Evolutionary conservation across 495 filamentous ascomycete genomes (phyloP).

Genomic region (Aspergillus haitiensis): DNA sequence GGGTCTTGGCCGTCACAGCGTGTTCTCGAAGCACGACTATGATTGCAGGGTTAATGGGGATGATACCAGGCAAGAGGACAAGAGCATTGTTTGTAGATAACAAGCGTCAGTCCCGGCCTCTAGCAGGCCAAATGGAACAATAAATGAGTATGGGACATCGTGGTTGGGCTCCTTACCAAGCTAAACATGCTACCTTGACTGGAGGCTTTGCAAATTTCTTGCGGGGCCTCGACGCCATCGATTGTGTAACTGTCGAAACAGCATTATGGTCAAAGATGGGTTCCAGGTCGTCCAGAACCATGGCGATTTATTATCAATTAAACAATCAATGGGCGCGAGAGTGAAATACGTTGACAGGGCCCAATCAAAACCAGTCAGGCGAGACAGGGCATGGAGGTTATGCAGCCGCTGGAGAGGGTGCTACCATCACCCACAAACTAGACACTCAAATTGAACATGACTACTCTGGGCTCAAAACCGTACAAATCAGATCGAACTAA

Average conservation of each 20-base stretch:
- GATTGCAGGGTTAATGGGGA: conserved; percentile 17
- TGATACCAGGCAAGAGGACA: conserved; percentile 8
- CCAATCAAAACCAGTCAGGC: not conserved
- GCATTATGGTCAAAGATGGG: conserved; percentile 17
- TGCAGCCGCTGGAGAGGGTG: conserved; percentile 19
- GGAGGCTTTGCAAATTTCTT: conserved; percentile 57
- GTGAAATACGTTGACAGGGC: conserved; percentile 6
- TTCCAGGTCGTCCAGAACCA: conserved; percentile 25
- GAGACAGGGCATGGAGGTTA: conserved; percentile 7
- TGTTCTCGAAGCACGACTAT: conserved; percentile 57
- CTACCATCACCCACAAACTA: conserved; percentile 23
- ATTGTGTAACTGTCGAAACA: conserved; percentile 26
- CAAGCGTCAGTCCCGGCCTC: conserved; percentile 7
- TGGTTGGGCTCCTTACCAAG: conserved; percentile 50
- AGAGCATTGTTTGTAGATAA: conserved; percentile 3
- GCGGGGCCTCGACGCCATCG: conserved; percentile 30
- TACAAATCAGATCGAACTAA: not conserved
- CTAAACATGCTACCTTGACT: conserved; percentile 63
- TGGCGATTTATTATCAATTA: conserved; percentile 14
- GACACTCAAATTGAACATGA: conserved; percentile 17
- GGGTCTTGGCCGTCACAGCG: conserved; percentile 59
- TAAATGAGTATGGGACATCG: conserved; percentile 1
- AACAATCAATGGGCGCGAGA: conserved; percentile 6
- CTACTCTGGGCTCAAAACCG: conserved; percentile 17
- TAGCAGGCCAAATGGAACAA: not conserved